These are phyloP conservation scores for Melaleuca alternifolia DNA, from an alignment of 345 rosid species.

Conservation along the genomic window DNA sequence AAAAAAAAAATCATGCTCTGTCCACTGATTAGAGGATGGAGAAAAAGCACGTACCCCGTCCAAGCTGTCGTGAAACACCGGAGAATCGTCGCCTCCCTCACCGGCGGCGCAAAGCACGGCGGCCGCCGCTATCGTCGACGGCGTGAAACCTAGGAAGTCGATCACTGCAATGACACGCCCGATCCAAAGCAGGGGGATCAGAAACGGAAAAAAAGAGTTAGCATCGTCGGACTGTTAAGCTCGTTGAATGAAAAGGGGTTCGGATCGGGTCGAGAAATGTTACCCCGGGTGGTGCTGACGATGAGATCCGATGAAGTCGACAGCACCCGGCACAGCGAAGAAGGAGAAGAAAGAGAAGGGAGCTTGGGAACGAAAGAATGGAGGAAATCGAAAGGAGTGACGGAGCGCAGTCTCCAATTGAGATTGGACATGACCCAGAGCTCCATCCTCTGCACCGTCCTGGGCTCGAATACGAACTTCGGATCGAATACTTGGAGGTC, in stretches of 20 bases:
- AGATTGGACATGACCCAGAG: conserved; percentile 39
- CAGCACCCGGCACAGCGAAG: conserved; percentile 9
- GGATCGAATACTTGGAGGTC: conserved; percentile 47
- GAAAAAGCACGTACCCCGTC: conserved; percentile 22
- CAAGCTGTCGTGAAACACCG: conserved; percentile 12
- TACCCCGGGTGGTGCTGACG: conserved; percentile 45
- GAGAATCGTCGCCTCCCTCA: neutral
- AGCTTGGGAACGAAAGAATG: conserved; percentile 28
- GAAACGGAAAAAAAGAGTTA: neutral
- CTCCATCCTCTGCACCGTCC: conserved; percentile 52
- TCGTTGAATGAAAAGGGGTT: neutral
- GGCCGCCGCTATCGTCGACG: conserved; percentile 49
- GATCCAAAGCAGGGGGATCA: neutral
- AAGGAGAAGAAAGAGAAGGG: conserved; percentile 5
- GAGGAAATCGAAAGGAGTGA: conserved; percentile 53
- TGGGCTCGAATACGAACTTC: conserved; percentile 41
- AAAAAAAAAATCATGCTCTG: no score
- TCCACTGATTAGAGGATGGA: neutral
- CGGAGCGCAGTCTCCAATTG: conserved; percentile 39
- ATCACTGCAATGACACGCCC: conserved; percentile 18
- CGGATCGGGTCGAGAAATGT: neutral
- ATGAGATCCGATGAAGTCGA: conserved; percentile 42
- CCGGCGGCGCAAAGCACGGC: conserved; percentile 36
- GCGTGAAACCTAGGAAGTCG: conserved; percentile 42
- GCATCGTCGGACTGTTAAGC: neutral